Percentiles rank a stretch among this genome's conserved stretches.
Evolutionary conservation across 2,329 filamentous ascomycete genomes (phyloP).

Genomic region (Uncinocarpus reesii): DNA sequence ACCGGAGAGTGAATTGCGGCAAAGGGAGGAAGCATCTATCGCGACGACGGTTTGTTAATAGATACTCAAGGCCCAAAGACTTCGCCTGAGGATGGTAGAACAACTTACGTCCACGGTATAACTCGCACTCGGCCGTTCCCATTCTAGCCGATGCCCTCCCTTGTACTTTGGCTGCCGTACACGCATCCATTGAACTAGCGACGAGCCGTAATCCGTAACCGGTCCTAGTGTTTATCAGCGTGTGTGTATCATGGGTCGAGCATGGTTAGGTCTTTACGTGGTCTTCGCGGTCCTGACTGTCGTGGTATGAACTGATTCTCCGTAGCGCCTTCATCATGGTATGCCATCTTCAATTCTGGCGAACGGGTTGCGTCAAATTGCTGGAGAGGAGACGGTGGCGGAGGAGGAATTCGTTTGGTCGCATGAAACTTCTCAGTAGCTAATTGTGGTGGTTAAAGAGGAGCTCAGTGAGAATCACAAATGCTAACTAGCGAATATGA

Average conservation of each 20-base stretch:
- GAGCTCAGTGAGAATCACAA: too few species aligned
- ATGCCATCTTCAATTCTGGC: slow-evolving; percentile 25
- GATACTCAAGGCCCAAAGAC: neutral
- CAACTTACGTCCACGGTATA: slow-evolving; percentile 75
- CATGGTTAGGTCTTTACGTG: slow-evolving; percentile 23
- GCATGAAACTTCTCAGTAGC: neutral
- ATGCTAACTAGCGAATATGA: too few species aligned
- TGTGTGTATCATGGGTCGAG: neutral
- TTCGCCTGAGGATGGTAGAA: slow-evolving; percentile 16
- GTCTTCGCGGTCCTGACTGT: slow-evolving; percentile 30
- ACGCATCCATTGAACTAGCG: slow-evolving; percentile 83
- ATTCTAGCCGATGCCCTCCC: slow-evolving; percentile 59
- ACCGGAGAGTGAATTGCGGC: slow-evolving; percentile 64
- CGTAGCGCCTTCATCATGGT: slow-evolving; percentile 29
- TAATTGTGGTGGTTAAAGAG: too few species aligned
- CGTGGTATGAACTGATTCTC: slow-evolving; percentile 24
- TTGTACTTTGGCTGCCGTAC: slow-evolving; percentile 68
- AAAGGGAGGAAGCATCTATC: slow-evolving; percentile 73
- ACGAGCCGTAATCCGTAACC: slow-evolving; percentile 86
- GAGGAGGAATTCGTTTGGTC: neutral
- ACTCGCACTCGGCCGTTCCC: slow-evolving; percentile 74
- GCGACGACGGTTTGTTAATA: slow-evolving; percentile 12
- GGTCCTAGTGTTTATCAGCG: slow-evolving; percentile 50
- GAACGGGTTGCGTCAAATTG: neutral
- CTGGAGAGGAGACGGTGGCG: neutral